These are phyloP conservation scores for Aotearoamyces nothofagi DNA, from an alignment of 2,329 filamentous ascomycete species.

Conservation along the genomic window DNA sequence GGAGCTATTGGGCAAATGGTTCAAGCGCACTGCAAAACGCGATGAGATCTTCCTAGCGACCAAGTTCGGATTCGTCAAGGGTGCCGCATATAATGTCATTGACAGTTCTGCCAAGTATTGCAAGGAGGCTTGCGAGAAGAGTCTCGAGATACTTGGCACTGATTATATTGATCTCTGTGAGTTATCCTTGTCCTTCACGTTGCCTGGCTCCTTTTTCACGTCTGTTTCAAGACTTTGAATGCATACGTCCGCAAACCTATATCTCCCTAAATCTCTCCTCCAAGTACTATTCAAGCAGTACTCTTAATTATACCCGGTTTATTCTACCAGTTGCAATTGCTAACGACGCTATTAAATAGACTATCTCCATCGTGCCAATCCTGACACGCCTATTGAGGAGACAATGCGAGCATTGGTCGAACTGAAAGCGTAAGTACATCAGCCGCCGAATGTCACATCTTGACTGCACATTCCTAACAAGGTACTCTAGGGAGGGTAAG, in stretches of 20 bases:
- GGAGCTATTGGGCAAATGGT: conserved; percentile 29
- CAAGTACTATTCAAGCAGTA: no score
- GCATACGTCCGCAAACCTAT: no score
- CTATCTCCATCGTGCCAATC: conserved; percentile 25
- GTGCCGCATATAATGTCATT: conserved; percentile 6
- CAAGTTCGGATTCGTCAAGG: conserved; percentile 26
- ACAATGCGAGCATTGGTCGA: conserved; percentile 25
- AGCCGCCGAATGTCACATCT: no score
- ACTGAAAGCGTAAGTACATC: conserved; percentile 18
- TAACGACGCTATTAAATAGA: no score
- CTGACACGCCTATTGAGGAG: conserved; percentile 25
- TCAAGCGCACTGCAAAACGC: conserved; percentile 24
- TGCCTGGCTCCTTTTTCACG: no score
- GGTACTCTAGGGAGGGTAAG: conserved; percentile 30
- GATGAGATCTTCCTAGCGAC: conserved; percentile 31
- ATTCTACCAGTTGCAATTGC: no score
- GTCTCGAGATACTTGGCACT: conserved; percentile 22
- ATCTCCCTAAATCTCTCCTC: conserved; percentile 3
- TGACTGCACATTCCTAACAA: conserved; percentile 1
- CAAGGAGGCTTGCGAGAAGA: conserved; percentile 21
- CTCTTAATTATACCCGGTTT: no score
- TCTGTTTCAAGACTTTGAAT: no score
- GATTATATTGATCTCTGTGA: conserved; percentile 21
- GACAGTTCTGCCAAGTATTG: conserved; percentile 24
- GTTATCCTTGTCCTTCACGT: no score